A percentile compares a stretch with the other conserved stretches of the same genome.
Conservation (phyloP, 371 early-diverging fungal species). For the Lichtheimia hyalospora region DNA sequence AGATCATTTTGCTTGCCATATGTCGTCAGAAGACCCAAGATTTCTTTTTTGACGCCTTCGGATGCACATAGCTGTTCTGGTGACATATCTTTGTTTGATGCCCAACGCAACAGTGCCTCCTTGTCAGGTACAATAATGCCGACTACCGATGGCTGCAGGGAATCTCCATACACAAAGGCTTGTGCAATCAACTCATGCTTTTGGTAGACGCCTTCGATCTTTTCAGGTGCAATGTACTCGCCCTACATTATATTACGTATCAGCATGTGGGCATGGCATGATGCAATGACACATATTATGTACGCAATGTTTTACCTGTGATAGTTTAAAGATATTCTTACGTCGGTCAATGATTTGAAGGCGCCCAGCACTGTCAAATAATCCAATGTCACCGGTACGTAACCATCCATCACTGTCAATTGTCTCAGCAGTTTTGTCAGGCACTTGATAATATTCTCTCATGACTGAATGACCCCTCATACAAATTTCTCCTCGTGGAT, state of each 20-base stretch:
- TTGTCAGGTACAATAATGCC: slow-evolving; percentile 85
- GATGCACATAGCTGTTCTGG: slow-evolving; percentile 57
- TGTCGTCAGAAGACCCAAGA: slow-evolving; percentile 59
- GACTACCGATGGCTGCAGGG: slow-evolving; percentile 81
- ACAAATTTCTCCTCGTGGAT: slow-evolving; percentile 92
- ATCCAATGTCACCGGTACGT: slow-evolving; percentile 96
- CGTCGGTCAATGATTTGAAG: slow-evolving; percentile 93
- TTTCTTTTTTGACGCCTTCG: slow-evolving; percentile 51
- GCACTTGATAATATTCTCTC: slow-evolving; percentile 86
- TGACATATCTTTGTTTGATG: slow-evolving; percentile 30
- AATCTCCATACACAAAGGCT: slow-evolving; percentile 92
- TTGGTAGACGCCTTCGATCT: slow-evolving; percentile 84
- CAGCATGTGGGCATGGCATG: too few species aligned
- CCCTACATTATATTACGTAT: slow-evolving; percentile 89
- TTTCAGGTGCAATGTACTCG: slow-evolving; percentile 99
- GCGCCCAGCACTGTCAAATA: slow-evolving; percentile 74
- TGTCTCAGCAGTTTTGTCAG: slow-evolving; percentile 79
- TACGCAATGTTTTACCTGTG: slow-evolving; percentile 30
- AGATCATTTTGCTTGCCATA: slow-evolving; percentile 71
- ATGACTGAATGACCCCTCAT: slow-evolving; percentile 85
- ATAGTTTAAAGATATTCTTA: slow-evolving; percentile 98
- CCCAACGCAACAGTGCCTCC: slow-evolving; percentile 51
- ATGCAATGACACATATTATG: neutral
- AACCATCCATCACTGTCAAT: slow-evolving; percentile 83
- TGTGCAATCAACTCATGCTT: slow-evolving; percentile 71